phyloP scores from a whole-genome alignment of 1,139 yeast genomes.

The Hemisphaericaspora subhashii region DNA sequence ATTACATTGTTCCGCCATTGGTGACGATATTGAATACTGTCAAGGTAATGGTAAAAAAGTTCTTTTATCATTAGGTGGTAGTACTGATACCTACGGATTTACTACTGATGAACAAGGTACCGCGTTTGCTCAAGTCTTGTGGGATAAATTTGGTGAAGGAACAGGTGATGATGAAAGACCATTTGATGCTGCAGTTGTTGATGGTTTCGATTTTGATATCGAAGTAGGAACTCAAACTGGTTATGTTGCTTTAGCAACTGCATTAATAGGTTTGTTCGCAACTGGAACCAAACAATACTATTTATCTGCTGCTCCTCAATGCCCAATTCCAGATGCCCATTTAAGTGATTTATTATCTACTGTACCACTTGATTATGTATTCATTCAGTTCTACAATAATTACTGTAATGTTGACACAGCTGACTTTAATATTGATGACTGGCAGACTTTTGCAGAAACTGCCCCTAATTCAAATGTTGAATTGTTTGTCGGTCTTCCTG shows the following conservation, averaged over 20 bases:
- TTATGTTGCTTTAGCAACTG: slow-evolving; percentile 58
- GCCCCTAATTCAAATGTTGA: slow-evolving; percentile 37
- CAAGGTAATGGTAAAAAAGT: slow-evolving; percentile 78
- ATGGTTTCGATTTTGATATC: slow-evolving; percentile 45
- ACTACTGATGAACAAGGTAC: slow-evolving; percentile 57
- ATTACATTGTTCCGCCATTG: slow-evolving; percentile 62
- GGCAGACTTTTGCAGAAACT: slow-evolving; percentile 66
- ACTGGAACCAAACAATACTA: slow-evolving; percentile 64
- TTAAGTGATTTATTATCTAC: slow-evolving; percentile 65
- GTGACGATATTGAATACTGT: slow-evolving; percentile 73
- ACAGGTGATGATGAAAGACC: slow-evolving; percentile 67
- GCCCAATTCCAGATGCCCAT: slow-evolving; percentile 86
- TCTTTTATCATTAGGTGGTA: slow-evolving; percentile 85
- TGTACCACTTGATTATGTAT: slow-evolving; percentile 77
- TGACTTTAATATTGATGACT: slow-evolving; percentile 77
- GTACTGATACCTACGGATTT: slow-evolving; percentile 77
- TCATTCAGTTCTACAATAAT: slow-evolving; percentile 92
- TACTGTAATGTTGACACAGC: slow-evolving; percentile 58
- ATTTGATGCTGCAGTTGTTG: slow-evolving; percentile 52
- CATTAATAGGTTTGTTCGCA: slow-evolving; percentile 59
- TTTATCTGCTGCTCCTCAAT: slow-evolving; percentile 91
- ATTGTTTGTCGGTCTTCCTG: slow-evolving; percentile 18
- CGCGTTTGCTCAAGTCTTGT: slow-evolving; percentile 66
- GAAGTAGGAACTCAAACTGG: slow-evolving; percentile 54
- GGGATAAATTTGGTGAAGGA: slow-evolving; percentile 87